Conservation (phyloP, 495 filamentous ascomycete genomes). For the Hypoxylon rickii region DNA sequence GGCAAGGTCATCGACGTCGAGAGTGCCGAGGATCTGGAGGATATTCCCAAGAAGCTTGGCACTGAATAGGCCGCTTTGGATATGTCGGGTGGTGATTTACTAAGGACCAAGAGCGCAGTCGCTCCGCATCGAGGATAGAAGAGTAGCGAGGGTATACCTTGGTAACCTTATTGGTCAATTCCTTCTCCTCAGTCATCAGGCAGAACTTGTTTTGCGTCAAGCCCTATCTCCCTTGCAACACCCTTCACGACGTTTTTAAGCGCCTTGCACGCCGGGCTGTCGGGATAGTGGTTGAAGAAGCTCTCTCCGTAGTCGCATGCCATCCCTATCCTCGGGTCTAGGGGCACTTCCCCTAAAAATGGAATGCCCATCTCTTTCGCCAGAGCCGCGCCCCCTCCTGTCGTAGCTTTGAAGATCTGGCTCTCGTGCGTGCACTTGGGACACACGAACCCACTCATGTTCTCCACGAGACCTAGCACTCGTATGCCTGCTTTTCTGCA, state of each 20-base stretch:
- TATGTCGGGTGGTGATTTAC: not conserved
- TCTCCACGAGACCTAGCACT: conserved; percentile 90
- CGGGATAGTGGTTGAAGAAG: conserved; percentile 90
- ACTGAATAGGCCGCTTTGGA: conserved; percentile 38
- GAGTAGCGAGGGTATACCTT: no score
- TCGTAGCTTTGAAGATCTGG: conserved; percentile 90
- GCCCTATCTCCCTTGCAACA: conserved; percentile 66
- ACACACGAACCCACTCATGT: conserved; percentile 97
- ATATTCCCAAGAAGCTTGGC: conserved; percentile 70
- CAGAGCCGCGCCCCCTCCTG: conserved; percentile 79
- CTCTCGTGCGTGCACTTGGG: conserved; percentile 79
- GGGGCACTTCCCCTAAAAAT: conserved; percentile 87
- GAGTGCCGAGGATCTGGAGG: conserved; percentile 73
- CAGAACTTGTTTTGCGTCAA: conserved; percentile 46
- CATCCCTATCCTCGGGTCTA: conserved; percentile 95
- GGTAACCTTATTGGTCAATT: conserved; percentile 10
- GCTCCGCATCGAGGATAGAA: no score
- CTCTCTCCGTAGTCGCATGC: conserved; percentile 96
- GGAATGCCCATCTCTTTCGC: conserved; percentile 84
- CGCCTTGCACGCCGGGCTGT: conserved; percentile 83
- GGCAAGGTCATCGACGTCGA: conserved; percentile 81
- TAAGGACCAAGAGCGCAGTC: no score
- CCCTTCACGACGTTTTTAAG: conserved; percentile 75
- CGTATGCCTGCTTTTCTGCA: conserved; percentile 91
- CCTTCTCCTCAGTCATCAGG: conserved; percentile 37